Evolutionary conservation across 805 yeast genomes (phyloP).

Genomic region (Cyberlindnera misumaiensis): DNA sequence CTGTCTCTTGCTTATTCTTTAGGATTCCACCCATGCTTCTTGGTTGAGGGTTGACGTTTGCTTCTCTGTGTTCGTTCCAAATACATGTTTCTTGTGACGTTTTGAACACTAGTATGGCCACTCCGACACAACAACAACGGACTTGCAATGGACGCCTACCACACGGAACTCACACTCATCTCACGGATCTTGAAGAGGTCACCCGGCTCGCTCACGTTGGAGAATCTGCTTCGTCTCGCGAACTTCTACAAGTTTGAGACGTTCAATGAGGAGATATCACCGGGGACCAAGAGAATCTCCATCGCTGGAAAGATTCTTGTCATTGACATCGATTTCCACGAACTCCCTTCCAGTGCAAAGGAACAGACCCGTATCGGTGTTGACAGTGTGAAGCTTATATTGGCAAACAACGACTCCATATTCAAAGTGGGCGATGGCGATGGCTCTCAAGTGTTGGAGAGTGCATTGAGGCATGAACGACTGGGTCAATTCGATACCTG

Average conservation of each 20-base stretch:
- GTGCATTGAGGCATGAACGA: slow-evolving; percentile 12
- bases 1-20: slow-evolving; percentile 38
- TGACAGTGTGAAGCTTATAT: slow-evolving; percentile 16
- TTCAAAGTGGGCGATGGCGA: slow-evolving; percentile 11
- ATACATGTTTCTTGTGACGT: background rate
- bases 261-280: slow-evolving; percentile 16
- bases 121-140: background rate
- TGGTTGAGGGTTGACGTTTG: background rate
- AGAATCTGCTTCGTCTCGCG: slow-evolving; percentile 22
- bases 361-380: slow-evolving; percentile 11
- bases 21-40: slow-evolving; percentile 42
- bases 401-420: slow-evolving; percentile 21
- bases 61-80: background rate
- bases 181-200: slow-evolving; percentile 15
- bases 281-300: slow-evolving; percentile 14
- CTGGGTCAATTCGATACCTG: slow-evolving; percentile 15
- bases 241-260: slow-evolving; percentile 23
- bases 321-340: slow-evolving; percentile 21
- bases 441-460: slow-evolving; percentile 14
- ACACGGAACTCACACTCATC: slow-evolving; percentile 15
- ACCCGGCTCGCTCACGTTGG: slow-evolving; percentile 18
- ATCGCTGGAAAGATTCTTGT: slow-evolving; percentile 25
- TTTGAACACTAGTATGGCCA: no score
- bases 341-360: slow-evolving; percentile 4
- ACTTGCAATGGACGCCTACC: slow-evolving; percentile 19